Percentiles rank a stretch among this genome's conserved stretches.
phyloP scores from a whole-genome alignment of 23 red algal genomes.

The Chondrus crispus region DNA sequence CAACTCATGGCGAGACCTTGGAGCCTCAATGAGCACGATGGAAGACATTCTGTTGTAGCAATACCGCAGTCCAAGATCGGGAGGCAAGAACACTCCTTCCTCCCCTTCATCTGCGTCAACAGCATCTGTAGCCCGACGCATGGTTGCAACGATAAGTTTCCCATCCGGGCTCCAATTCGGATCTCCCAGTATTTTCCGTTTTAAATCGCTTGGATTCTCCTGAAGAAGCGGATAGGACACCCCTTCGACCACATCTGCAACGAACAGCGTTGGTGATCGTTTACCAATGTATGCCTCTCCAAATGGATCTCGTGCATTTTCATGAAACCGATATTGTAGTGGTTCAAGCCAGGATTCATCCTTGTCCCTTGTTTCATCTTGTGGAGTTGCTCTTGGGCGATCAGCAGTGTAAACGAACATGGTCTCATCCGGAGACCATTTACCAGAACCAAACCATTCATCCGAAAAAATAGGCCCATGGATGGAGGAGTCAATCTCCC shows the following conservation, averaged over 20 bases:
- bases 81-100: slow-evolving; percentile 15
- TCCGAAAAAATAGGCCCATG: slow-evolving; percentile 75
- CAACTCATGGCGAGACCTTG: neutral
- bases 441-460: slow-evolving; percentile 76
- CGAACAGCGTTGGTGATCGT: slow-evolving; percentile 45
- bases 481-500: slow-evolving; percentile 25
- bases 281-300: slow-evolving; percentile 65
- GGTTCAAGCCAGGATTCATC: slow-evolving; percentile 27
- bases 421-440: slow-evolving; percentile 74
- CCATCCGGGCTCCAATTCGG: slow-evolving; percentile 56
- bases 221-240: neutral
- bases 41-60: slow-evolving; percentile 76
- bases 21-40: slow-evolving; percentile 32
- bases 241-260: neutral
- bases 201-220: neutral
- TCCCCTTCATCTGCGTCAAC: neutral
- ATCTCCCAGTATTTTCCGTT: neutral
- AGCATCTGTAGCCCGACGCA: slow-evolving; percentile 14
- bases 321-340: slow-evolving; percentile 23
- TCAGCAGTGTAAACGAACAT: slow-evolving; percentile 70
- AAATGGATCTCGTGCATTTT: slow-evolving; percentile 35
- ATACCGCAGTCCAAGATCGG: slow-evolving; percentile 68
- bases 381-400: neutral
- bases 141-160: slow-evolving; percentile 10
- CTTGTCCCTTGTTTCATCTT: neutral